phyloP scores from a whole-genome alignment of 176 grass and related monocot genomes.

The Neostapfia colusana region DNA sequence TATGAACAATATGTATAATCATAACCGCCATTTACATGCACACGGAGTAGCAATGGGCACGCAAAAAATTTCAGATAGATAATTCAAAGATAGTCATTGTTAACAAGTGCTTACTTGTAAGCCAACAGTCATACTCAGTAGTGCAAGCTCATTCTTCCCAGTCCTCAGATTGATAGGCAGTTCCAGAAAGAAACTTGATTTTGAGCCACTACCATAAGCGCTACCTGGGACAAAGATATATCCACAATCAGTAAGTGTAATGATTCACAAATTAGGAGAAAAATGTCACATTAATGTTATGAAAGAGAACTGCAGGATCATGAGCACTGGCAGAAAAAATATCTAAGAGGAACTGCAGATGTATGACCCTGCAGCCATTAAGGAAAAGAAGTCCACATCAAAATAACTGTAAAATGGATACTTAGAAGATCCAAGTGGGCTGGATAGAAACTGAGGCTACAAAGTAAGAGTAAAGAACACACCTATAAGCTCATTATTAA shows the following conservation, averaged over 20 bases:
- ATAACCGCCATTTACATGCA: not conserved
- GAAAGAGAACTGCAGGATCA: not conserved
- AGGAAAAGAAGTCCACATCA: not conserved
- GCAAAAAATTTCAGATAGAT: slow-evolving; percentile 8
- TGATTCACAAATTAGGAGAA: slow-evolving; percentile 1
- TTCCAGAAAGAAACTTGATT: slow-evolving; percentile 62
- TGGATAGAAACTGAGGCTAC: slow-evolving; percentile 15
- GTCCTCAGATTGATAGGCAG: slow-evolving; percentile 58
- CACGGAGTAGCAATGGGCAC: slow-evolving; percentile 2
- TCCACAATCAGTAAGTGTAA: not conserved
- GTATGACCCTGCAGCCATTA: not conserved
- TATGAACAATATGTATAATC: not conserved
- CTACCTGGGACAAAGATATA: slow-evolving; percentile 49
- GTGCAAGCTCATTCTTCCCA: slow-evolving; percentile 77
- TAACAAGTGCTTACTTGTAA: slow-evolving; percentile 69
- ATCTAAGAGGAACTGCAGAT: not conserved
- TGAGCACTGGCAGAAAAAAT: too few relatives aligned
- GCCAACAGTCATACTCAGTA: slow-evolving; percentile 91
- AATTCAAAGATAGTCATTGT: slow-evolving; percentile 13
- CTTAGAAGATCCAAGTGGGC: slow-evolving; percentile 9
- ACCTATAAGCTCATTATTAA: slow-evolving; percentile 83
- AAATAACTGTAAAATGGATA: not conserved
- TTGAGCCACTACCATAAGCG: slow-evolving; percentile 71
- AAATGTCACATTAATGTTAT: slow-evolving; percentile 11
- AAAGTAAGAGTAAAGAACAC: slow-evolving; percentile 35